phyloP scores from a whole-genome alignment of 768 basidiomycete species.

The Termitomyces sp. region DNA sequence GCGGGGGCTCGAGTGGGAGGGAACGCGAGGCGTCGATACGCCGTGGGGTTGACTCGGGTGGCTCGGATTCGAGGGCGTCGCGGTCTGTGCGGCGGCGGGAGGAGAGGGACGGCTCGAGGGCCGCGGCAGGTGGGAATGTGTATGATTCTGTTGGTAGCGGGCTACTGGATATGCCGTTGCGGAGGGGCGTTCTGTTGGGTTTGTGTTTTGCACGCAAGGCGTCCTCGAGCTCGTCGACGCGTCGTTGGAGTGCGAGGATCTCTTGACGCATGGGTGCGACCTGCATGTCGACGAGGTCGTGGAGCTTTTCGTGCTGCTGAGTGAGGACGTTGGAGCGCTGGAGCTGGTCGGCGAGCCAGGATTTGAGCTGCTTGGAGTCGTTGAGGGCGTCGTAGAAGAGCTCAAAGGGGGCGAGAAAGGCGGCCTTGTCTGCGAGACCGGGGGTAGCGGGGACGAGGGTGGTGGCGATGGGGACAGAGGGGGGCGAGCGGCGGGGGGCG shows the following conservation, averaged over 20 bases:
- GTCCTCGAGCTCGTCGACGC: constrained; percentile 68
- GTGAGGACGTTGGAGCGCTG: constrained; percentile 50
- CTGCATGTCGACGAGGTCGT: constrained; percentile 53
- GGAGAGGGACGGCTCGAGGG: constrained; percentile 6
- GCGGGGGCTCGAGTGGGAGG: constrained; percentile 11
- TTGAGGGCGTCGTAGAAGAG: constrained; percentile 80
- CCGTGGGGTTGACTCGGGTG: constrained; percentile 14
- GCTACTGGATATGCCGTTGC: constrained; percentile 29
- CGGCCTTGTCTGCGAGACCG: constrained; percentile 59
- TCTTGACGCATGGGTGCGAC: constrained; percentile 56
- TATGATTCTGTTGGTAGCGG: constrained; percentile 32
- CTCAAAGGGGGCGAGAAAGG: constrained; percentile 81
- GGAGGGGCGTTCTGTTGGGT: constrained; percentile 25
- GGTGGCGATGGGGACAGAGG: constrained; percentile 63
- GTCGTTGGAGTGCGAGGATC: constrained; percentile 49
- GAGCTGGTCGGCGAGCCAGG: constrained; percentile 71
- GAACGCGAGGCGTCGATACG: constrained; percentile 40
- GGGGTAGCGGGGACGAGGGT: constrained; percentile 66
- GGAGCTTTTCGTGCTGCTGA: constrained; percentile 61
- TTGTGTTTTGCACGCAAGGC: constrained; percentile 29
- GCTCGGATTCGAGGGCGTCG: constrained; percentile 20
- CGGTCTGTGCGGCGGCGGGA: constrained; percentile 26
- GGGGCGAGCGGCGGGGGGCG: constrained; percentile 39
- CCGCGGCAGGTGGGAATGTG: constrained; percentile 35
- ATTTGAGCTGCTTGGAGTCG: constrained; percentile 74